Percentiles rank a stretch among this genome's conserved stretches.
These are phyloP conservation scores for Hypomontagnella monticulosa DNA, from an alignment of 495 filamentous ascomycete species.

Conservation along the genomic window DNA sequence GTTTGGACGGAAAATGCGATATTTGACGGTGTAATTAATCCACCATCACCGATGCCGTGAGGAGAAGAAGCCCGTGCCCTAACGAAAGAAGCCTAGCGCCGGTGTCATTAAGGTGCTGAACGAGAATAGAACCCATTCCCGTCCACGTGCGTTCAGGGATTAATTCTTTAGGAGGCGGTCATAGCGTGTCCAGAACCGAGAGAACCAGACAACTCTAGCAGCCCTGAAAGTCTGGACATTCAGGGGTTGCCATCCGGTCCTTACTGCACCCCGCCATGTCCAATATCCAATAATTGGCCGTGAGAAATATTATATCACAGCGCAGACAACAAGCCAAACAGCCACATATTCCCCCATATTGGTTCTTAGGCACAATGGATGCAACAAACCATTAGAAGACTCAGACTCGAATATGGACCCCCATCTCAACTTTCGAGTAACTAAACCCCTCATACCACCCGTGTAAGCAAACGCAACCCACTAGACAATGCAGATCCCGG, in stretches of 20 bases:
- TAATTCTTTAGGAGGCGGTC: constrained; percentile 16
- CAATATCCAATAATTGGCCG: constrained; percentile 19
- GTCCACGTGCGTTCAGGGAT: constrained; percentile 40
- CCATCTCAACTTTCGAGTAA: no score
- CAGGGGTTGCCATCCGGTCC: neutral
- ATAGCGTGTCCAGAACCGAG: constrained; percentile 29
- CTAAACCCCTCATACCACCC: neutral
- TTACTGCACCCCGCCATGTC: constrained; percentile 31
- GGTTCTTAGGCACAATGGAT: neutral
- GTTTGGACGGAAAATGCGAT: constrained; percentile 7
- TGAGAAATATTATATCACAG: constrained; percentile 1
- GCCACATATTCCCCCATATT: neutral
- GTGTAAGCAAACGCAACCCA: neutral
- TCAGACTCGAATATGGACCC: no score
- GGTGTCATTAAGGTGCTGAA: constrained; percentile 8
- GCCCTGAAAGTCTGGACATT: neutral
- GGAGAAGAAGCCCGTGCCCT: neutral
- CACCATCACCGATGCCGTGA: constrained; percentile 6
- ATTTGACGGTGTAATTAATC: constrained; percentile 8
- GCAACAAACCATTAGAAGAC: constrained; percentile 3
- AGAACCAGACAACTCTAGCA: constrained; percentile 4
- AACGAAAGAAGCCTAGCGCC: constrained; percentile 25
- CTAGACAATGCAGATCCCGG: constrained; percentile 31
- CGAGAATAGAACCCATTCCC: constrained; percentile 24
- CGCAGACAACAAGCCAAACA: neutral